These are phyloP conservation scores for Parasitella parasitica DNA, from an alignment of 371 early-diverging fungal genomes.

Conservation along the genomic window DNA sequence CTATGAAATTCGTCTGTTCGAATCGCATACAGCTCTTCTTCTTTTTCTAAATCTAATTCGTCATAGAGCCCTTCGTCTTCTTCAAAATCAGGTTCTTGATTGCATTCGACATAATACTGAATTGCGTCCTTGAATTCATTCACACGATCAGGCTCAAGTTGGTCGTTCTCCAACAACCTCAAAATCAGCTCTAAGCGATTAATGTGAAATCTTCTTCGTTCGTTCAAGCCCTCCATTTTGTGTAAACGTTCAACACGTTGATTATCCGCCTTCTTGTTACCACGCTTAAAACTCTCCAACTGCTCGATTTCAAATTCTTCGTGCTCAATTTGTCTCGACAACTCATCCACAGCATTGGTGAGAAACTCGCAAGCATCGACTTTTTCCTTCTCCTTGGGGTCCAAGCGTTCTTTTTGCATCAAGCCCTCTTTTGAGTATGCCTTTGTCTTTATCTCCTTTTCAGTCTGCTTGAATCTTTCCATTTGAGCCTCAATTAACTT, in stretches of 20 bases:
- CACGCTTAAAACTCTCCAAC: slow-evolving; percentile 65
- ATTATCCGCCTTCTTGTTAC: slow-evolving; percentile 68
- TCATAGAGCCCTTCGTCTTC: slow-evolving; percentile 94
- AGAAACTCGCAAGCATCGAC: slow-evolving; percentile 82
- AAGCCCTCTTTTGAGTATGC: slow-evolving; percentile 96
- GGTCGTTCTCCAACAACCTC: slow-evolving; percentile 90
- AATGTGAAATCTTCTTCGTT: slow-evolving; percentile 90
- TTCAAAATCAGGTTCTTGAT: slow-evolving; percentile 86
- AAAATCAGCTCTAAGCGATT: slow-evolving; percentile 86
- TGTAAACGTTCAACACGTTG: slow-evolving; percentile 68
- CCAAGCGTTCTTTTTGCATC: slow-evolving; percentile 73
- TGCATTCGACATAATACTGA: slow-evolving; percentile 87
- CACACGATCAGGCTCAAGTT: slow-evolving; percentile 70
- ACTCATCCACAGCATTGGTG: slow-evolving; percentile 72
- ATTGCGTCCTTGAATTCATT: slow-evolving; percentile 66
- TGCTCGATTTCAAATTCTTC: slow-evolving; percentile 89
- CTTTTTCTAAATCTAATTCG: slow-evolving; percentile 88
- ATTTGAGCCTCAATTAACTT: slow-evolving; percentile 96
- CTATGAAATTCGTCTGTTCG: slow-evolving; percentile 52
- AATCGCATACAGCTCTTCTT: slow-evolving; percentile 74
- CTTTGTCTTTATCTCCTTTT: slow-evolving; percentile 98
- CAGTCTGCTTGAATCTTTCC: slow-evolving; percentile 96
- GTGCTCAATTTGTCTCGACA: slow-evolving; percentile 86
- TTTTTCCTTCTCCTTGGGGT: slow-evolving; percentile 93
- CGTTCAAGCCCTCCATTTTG: slow-evolving; percentile 70